Percentiles rank a stretch among this genome's conserved stretches.
phyloP scores from a whole-genome alignment of 1,284 basidiomycete genomes.

The Fomitopsis schrenkii region DNA sequence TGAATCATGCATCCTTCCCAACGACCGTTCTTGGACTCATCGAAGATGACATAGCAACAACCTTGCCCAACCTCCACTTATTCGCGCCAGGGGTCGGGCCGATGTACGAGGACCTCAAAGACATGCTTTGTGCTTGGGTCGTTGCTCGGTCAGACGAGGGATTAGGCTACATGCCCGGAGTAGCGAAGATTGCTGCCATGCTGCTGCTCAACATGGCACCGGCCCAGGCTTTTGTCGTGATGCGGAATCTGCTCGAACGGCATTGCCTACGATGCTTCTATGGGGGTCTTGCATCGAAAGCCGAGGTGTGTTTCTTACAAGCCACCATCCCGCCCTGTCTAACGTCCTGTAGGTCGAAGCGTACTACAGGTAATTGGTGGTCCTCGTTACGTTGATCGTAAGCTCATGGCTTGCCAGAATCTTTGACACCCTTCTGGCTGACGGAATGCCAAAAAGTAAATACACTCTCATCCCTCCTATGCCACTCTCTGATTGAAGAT shows the following conservation, averaged over 20 bases:
- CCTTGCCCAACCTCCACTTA: slow-evolving; percentile 86
- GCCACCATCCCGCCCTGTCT: neutral
- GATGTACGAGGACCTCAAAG: slow-evolving; percentile 81
- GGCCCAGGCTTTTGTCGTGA: slow-evolving; percentile 78
- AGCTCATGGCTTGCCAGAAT: slow-evolving; percentile 48
- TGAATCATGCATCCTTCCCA: slow-evolving; percentile 73
- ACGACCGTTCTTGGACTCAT: slow-evolving; percentile 64
- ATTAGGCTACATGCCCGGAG: slow-evolving; percentile 68
- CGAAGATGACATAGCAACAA: slow-evolving; percentile 76
- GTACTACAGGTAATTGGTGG: slow-evolving; percentile 50
- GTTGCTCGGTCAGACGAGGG: slow-evolving; percentile 88
- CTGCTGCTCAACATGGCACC: slow-evolving; percentile 83
- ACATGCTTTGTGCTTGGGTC: slow-evolving; percentile 89
- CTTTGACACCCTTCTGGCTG: slow-evolving; percentile 88
- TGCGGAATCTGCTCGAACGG: slow-evolving; percentile 86
- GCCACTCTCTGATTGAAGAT: too few relatives aligned
- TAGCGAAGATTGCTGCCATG: slow-evolving; percentile 84
- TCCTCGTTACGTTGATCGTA: neutral
- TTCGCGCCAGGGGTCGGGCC: slow-evolving; percentile 80
- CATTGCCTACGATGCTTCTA: slow-evolving; percentile 87
- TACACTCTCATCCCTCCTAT: too few relatives aligned
- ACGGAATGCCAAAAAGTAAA: slow-evolving; percentile 91
- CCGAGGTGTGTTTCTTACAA: slow-evolving; percentile 63
- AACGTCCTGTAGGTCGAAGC: slow-evolving; percentile 61
- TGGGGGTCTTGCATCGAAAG: slow-evolving; percentile 60